These are phyloP conservation scores for Geosmithia morbida DNA, from an alignment of 2,329 filamentous ascomycete genomes.

Conservation along the genomic window DNA sequence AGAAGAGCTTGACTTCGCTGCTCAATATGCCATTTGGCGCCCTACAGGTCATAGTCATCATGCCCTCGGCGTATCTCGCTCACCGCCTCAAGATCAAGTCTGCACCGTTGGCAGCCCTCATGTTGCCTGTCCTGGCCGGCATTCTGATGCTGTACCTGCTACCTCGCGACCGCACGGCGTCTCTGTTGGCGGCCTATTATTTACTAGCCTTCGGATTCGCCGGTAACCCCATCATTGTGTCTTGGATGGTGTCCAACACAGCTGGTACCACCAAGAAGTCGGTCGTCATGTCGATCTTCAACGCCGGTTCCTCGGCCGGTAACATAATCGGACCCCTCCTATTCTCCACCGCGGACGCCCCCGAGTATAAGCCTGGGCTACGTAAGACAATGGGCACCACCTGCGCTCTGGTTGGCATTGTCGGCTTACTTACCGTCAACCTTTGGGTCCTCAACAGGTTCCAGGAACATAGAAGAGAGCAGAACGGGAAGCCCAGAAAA, in stretches of 20 bases:
- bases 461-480: conserved; percentile 38
- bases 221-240: conserved; percentile 49
- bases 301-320: conserved; percentile 44
- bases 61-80: conserved; percentile 42
- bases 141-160: conserved; percentile 41
- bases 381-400: conserved; percentile 39
- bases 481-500: conserved; percentile 43
- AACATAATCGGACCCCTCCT: conserved; percentile 55
- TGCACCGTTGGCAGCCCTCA: conserved; percentile 33
- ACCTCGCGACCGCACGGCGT: conserved; percentile 18
- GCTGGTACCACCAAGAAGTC: conserved; percentile 55
- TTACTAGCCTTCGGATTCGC: conserved; percentile 52
- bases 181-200: conserved; percentile 47
- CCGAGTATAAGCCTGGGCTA: conserved; percentile 42
- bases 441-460: conserved; percentile 40
- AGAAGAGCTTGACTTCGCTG: conserved; percentile 40
- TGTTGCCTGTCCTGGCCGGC: conserved; percentile 47
- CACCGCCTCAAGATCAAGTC: conserved; percentile 43
- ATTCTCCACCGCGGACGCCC: conserved; percentile 42
- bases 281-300: conserved; percentile 48
- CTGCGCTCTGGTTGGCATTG: conserved; percentile 33
- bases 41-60: conserved; percentile 43
- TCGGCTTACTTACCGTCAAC: conserved; percentile 38
- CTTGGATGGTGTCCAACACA: conserved; percentile 57
- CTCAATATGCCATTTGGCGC: conserved; percentile 55